These are phyloP conservation scores for Epicoccum sorghinum DNA, from an alignment of 2,329 filamentous ascomycete species.

Conservation along the genomic window DNA sequence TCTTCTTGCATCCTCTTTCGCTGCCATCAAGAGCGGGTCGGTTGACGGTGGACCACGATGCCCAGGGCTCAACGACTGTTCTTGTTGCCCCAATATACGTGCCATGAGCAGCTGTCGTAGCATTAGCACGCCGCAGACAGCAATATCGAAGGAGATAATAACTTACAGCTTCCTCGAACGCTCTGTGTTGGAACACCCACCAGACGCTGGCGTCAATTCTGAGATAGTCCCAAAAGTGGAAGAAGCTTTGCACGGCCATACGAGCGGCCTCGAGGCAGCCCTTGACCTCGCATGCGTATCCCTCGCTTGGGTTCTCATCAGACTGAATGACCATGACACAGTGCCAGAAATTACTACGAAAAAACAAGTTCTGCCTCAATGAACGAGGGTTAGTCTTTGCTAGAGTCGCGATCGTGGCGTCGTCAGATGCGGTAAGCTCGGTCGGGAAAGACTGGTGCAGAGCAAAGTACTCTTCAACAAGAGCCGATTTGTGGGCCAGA, in stretches of 20 bases:
- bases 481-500: constrained; percentile 70
- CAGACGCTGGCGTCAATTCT: constrained; percentile 76
- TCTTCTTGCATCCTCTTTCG: constrained; percentile 52
- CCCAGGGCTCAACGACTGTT: constrained; percentile 37
- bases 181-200: constrained; percentile 85
- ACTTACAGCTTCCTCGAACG: constrained; percentile 79
- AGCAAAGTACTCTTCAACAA: constrained; percentile 72
- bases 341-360: constrained; percentile 83
- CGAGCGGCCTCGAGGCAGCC: constrained; percentile 77
- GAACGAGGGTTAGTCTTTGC: constrained; percentile 68
- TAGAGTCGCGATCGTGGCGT: constrained; percentile 63
- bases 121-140: background rate
- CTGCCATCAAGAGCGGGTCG: constrained; percentile 45
- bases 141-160: background rate
- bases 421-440: constrained; percentile 71
- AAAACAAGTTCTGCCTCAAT: constrained; percentile 75
- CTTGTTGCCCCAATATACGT: constrained; percentile 46
- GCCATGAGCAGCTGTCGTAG: constrained; percentile 46
- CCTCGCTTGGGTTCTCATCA: constrained; percentile 66
- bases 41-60: constrained; percentile 33
- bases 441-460: constrained; percentile 76
- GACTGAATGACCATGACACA: constrained; percentile 81
- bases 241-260: constrained; percentile 75
- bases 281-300: constrained; percentile 63
- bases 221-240: constrained; percentile 72